Conservation (phyloP, 2,329 filamentous ascomycete species). For the Aspergillus versicolor region DNA sequence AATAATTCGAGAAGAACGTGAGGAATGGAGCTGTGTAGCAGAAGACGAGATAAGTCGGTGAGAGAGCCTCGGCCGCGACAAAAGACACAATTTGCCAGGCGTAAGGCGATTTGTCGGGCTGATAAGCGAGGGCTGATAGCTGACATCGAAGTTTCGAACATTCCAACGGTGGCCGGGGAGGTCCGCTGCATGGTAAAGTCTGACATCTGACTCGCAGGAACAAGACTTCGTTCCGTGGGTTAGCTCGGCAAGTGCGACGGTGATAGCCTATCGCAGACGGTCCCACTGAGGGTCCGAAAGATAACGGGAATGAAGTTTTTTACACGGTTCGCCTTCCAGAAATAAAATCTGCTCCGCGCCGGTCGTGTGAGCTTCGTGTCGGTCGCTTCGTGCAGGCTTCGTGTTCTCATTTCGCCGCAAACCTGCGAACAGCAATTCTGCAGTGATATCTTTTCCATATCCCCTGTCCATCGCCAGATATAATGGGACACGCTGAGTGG, state of each 20-base stretch:
- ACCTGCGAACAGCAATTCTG: background rate
- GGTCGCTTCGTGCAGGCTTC: background rate
- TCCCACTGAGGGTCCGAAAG: conserved; percentile 15
- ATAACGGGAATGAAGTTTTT: conserved; percentile 11
- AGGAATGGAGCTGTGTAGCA: background rate
- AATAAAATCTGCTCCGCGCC: conserved; percentile 9
- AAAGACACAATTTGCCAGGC: background rate
- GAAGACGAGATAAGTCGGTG: background rate
- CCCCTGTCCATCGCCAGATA: background rate
- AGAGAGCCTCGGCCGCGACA: background rate
- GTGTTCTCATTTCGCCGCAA: background rate
- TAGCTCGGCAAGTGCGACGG: background rate
- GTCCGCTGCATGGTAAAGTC: conserved; percentile 1
- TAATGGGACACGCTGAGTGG: conserved; percentile 20
- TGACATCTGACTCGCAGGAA: conserved; percentile 9
- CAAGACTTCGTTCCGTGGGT: background rate
- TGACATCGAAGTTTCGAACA: background rate
- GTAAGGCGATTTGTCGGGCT: conserved; percentile 3
- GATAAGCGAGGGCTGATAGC: conserved; percentile 9
- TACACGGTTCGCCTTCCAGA: conserved; percentile 5
- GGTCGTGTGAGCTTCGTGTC: conserved; percentile 1
- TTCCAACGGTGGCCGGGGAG: conserved; percentile 7
- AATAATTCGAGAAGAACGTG: conserved; percentile 18
- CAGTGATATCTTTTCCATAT: background rate
- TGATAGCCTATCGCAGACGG: conserved; percentile 6